Evolutionary conservation across 257 asterid species (phyloP), one percentile per base, ranked within the genome.

Genomic region (Eucommia ulmoides): DNA sequence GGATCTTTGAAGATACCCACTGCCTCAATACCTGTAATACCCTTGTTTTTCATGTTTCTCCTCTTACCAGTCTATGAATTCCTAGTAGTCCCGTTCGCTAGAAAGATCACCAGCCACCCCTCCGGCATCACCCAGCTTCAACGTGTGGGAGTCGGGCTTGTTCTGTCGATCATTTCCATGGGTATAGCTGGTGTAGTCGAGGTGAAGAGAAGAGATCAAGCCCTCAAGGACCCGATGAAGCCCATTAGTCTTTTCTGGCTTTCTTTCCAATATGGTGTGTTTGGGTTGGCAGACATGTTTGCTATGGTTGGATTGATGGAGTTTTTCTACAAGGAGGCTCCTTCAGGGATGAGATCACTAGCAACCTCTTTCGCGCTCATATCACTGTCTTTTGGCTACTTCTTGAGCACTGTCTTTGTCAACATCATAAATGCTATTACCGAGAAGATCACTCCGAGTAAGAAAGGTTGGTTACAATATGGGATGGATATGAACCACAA

Each of bases 271-370:
- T 80, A 80, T 7, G 85, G 81, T 0, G 54, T 84, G 0, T 76
- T 80, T 9, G 94, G 93, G n/a, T 58, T 78, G 20, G 92, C 92
- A 0, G 88, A 83, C 23, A 76, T 83, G 84, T 80, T 80, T 23
- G 69, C 93, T 0, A 45, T 83, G 25, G 81, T 78, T 3, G 93
- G 94, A 11, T 51, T 75, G 53, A 17, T 83, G 63, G 93, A 80
- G 47, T 80, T 83, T 45, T 83, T 80, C 53, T 83, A 80, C 45
- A 73, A 59, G 20, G 92, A 83, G 44, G 92, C 92, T 0, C 92
- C 94, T 0, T 29, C 46, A 0, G 78, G 92, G 49, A 83, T 83
- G 92, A 75, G 80, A 50, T 78, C 92, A 1, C 71, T 83, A 1
- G 69, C 94, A 7, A 80, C 94, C 26, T 83, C 92, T 0, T 78